phyloP scores from a whole-genome alignment of 1,284 basidiomycete species.

The Lignosus rhinocerotis region DNA sequence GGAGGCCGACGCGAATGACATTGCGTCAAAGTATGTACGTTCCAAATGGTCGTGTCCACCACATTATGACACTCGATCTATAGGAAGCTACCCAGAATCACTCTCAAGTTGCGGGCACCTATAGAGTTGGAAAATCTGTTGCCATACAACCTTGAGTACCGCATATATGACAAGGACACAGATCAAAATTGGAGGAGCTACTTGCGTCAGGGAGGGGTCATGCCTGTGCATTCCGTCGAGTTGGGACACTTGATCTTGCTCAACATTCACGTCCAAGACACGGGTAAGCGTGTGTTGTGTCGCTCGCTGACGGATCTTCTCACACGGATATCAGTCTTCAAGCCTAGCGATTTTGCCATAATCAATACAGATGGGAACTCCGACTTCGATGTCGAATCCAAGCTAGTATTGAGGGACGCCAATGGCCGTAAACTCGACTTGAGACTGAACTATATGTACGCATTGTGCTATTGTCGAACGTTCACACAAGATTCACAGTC shows the following conservation, averaged over 20 bases:
- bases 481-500: neutral
- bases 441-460: conserved; percentile 86
- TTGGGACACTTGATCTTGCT: conserved; percentile 92
- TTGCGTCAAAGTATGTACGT: conserved; percentile 51
- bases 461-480: neutral
- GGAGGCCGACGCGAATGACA: conserved; percentile 75
- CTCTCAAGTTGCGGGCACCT: conserved; percentile 89
- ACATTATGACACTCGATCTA: neutral
- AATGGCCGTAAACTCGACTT: conserved; percentile 81
- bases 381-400: conserved; percentile 84
- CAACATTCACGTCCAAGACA: conserved; percentile 89
- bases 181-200: conserved; percentile 93
- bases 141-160: conserved; percentile 94
- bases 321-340: conserved; percentile 61
- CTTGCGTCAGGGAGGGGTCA: conserved; percentile 90
- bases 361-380: conserved; percentile 94
- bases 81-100: conserved; percentile 85
- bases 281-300: conserved; percentile 49
- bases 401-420: conserved; percentile 74
- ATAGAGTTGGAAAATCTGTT: conserved; percentile 96
- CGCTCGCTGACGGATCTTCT: neutral
- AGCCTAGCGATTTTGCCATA: conserved; percentile 97
- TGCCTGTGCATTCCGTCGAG: conserved; percentile 97
- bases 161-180: conserved; percentile 95
- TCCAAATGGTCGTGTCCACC: neutral